Evolutionary conservation across 768 basidiomycete genomes (phyloP).

Genomic region (Tylopilus sp.): DNA sequence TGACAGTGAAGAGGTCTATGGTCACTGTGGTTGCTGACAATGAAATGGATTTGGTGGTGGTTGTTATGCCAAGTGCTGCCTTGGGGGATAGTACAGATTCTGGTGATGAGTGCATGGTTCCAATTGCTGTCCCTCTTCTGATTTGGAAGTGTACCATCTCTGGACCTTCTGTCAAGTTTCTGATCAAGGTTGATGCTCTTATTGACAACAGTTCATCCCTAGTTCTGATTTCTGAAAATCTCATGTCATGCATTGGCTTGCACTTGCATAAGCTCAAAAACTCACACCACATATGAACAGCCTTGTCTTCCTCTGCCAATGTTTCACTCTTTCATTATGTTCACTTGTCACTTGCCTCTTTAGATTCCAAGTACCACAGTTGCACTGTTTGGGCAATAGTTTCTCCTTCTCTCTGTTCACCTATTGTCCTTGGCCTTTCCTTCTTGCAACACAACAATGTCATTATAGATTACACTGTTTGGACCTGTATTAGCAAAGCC

Average conservation of each 20-base stretch:
- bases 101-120: neutral
- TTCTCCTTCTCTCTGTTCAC: neutral
- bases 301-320: no score
- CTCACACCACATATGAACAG: no score
- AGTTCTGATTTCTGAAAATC: no score
- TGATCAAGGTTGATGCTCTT: neutral
- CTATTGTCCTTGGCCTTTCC: constrained; percentile 30
- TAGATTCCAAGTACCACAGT: no score
- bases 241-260: no score
- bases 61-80: neutral
- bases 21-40: no score
- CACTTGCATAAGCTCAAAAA: no score
- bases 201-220: neutral
- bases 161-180: neutral
- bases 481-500: constrained; percentile 2
- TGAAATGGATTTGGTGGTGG: no score
- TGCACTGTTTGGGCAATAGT: neutral
- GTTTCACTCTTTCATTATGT: no score
- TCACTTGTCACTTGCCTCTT: no score
- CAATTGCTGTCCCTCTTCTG: neutral
- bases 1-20: neutral
- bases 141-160: neutral
- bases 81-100: neutral
- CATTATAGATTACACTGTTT: constrained; percentile 23
- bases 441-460: constrained; percentile 35